phyloP scores from a whole-genome alignment of 1,139 yeast genomes.

The Arxiozyma telluris region DNA sequence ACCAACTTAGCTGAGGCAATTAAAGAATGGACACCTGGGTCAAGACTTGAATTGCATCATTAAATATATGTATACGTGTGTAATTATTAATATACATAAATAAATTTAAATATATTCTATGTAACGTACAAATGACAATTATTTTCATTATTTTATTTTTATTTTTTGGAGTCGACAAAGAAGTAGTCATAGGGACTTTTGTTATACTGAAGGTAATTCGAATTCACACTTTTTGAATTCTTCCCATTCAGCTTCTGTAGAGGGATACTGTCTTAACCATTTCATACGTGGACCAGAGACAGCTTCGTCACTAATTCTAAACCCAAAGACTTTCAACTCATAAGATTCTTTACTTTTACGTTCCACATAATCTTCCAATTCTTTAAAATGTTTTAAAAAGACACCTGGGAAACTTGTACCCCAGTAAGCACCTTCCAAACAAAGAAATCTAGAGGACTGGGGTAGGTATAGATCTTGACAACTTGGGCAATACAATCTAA shows the following conservation, averaged over 20 bases:
- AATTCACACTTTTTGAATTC: constrained; percentile 60
- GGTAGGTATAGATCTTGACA: constrained; percentile 89
- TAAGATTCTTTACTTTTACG: constrained; percentile 43
- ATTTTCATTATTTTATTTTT: background rate
- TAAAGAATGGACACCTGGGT: constrained; percentile 70
- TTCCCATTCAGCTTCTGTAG: constrained; percentile 44
- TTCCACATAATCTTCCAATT: constrained; percentile 51
- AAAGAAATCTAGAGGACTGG: constrained; percentile 70
- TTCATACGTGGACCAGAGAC: constrained; percentile 86
- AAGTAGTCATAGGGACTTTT: background rate
- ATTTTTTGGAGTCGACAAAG: background rate
- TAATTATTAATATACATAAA: background rate
- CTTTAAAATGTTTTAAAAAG: constrained; percentile 82
- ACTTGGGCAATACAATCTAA: constrained; percentile 86
- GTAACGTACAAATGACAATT: background rate
- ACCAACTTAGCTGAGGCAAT: constrained; percentile 64
- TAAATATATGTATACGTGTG: constrained; percentile 1
- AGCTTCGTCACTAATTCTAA: constrained; percentile 66
- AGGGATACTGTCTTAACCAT: constrained; percentile 81
- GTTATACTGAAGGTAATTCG: constrained; percentile 35
- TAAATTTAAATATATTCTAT: background rate
- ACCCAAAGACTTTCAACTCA: constrained; percentile 80
- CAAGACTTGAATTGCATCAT: constrained; percentile 42
- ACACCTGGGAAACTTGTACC: constrained; percentile 95
- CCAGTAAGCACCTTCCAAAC: constrained; percentile 92